phyloP scores from a whole-genome alignment of 768 basidiomycete species.

The Xerocomellus chrysenteron region DNA sequence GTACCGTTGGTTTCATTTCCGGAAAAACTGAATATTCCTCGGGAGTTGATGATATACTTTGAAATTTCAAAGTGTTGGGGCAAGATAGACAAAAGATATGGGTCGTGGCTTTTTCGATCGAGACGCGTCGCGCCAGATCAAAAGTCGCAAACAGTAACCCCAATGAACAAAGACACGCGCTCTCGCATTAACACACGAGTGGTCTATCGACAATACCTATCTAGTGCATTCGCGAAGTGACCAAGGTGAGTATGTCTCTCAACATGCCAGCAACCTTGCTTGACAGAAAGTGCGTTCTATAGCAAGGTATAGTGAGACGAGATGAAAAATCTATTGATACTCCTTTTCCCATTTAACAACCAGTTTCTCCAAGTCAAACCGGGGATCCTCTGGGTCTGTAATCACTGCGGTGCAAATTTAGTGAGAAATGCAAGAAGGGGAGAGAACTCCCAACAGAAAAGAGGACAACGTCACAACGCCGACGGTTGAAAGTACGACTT shows the following conservation, averaged over 20 bases:
- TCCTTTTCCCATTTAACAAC: slow-evolving; percentile 73
- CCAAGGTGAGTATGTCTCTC: neutral
- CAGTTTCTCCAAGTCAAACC: slow-evolving; percentile 94
- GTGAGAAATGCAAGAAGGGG: slow-evolving; percentile 8
- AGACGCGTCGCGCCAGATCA: slow-evolving; percentile 29
- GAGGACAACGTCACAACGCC: neutral
- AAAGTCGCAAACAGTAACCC: neutral
- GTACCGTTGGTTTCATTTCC: slow-evolving; percentile 46
- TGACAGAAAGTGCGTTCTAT: slow-evolving; percentile 20
- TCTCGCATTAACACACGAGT: neutral
- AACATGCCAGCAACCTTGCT: slow-evolving; percentile 8
- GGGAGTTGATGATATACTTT: neutral
- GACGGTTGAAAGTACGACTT: slow-evolving; percentile 32
- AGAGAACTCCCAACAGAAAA: neutral
- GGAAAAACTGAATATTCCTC: neutral
- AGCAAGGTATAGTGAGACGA: slow-evolving; percentile 28
- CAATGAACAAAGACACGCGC: neutral
- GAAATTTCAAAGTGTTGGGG: neutral
- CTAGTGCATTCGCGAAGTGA: slow-evolving; percentile 5
- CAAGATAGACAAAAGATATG: neutral
- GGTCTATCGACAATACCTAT: neutral
- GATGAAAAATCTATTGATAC: slow-evolving; percentile 45
- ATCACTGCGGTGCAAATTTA: slow-evolving; percentile 55
- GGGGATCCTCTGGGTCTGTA: slow-evolving; percentile 92
- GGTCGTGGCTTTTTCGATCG: slow-evolving; percentile 1